Conservation (phyloP, 176 grass and related monocot genomes). For the Raddia guianensis region DNA sequence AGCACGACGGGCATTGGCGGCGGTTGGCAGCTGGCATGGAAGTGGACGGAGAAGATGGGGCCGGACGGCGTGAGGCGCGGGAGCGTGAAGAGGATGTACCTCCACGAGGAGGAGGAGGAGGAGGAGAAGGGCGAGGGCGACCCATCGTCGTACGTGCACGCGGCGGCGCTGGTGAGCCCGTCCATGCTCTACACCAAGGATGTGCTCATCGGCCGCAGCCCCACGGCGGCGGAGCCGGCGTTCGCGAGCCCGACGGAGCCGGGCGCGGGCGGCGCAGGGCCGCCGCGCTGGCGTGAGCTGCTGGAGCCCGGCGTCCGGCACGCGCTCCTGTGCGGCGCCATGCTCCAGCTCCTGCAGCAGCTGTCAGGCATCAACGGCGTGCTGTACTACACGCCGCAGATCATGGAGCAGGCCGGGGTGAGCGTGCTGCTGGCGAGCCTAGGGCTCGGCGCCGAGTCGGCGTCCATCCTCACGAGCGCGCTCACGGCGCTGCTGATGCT, state of each 20-base stretch:
- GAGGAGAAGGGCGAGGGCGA: no score
- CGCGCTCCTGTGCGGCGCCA: slow-evolving; percentile 63
- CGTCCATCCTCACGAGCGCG: slow-evolving; percentile 74
- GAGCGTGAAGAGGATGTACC: slow-evolving; percentile 75
- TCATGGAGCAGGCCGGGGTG: slow-evolving; percentile 83
- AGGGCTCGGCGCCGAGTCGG: slow-evolving; percentile 62
- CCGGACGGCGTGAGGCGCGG: slow-evolving; percentile 54
- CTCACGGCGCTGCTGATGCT: slow-evolving; percentile 81
- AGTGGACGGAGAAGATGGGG: slow-evolving; percentile 59
- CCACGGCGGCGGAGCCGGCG: slow-evolving; percentile 48
- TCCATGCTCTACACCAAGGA: slow-evolving; percentile 77
- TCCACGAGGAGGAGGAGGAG: slow-evolving; percentile 73
- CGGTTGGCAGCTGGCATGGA: slow-evolving; percentile 92
- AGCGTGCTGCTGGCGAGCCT: slow-evolving; percentile 59
- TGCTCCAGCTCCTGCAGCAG: slow-evolving; percentile 80
- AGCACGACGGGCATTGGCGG: slow-evolving; percentile 85
- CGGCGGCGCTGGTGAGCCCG: slow-evolving; percentile 70
- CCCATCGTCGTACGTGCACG: slow-evolving; percentile 41
- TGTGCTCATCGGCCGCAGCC: slow-evolving; percentile 49
- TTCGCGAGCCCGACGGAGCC: slow-evolving; percentile 57
- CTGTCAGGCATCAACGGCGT: slow-evolving; percentile 92
- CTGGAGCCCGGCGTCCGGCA: slow-evolving; percentile 62
- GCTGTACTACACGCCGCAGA: slow-evolving; percentile 93
- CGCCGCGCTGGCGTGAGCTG: slow-evolving; percentile 57
- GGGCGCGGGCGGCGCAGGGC: neutral